phyloP scores from a whole-genome alignment of 176 grass and related monocot genomes.

The Raddia guianensis region DNA sequence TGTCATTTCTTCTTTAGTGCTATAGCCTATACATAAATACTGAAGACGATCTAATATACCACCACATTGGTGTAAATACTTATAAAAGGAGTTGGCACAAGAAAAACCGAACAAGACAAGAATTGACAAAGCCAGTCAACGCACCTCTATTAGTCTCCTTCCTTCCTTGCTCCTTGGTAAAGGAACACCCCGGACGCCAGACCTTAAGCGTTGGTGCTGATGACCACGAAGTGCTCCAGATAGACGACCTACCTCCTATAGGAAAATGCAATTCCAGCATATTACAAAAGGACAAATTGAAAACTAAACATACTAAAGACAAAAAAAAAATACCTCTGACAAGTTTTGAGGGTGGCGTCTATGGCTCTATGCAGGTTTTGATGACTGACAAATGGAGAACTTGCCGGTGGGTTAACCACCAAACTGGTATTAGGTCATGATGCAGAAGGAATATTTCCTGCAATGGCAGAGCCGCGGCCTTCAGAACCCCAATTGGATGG shows the following conservation, averaged over 20 bases:
- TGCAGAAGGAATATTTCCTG: slow-evolving; percentile 47
- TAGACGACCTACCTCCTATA: slow-evolving; percentile 53
- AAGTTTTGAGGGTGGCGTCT: slow-evolving; percentile 53
- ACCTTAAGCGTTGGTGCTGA: slow-evolving; percentile 52
- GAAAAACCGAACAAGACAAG: neutral
- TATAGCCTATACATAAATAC: neutral
- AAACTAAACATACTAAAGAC: slow-evolving; percentile 14
- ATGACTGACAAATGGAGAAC: slow-evolving; percentile 39
- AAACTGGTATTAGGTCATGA: slow-evolving; percentile 47
- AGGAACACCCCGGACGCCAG: slow-evolving; percentile 59
- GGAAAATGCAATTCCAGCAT: slow-evolving; percentile 18
- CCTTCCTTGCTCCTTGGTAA: slow-evolving; percentile 63
- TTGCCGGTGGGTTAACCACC: slow-evolving; percentile 46
- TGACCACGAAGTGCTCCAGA: slow-evolving; percentile 54
- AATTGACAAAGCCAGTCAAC: neutral
- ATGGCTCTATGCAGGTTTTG: slow-evolving; percentile 32
- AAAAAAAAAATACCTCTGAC: slow-evolving; percentile 35
- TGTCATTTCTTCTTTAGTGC: neutral
- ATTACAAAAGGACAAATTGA: neutral
- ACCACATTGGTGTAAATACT: neutral
- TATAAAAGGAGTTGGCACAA: neutral
- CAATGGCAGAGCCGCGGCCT: slow-evolving; percentile 39
- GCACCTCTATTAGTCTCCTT: slow-evolving; percentile 67
- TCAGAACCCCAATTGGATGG: slow-evolving; percentile 51
- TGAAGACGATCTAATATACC: neutral